Evolutionary conservation across 805 yeast species (phyloP).

Genomic region (Cyberlindnera amylophila): DNA sequence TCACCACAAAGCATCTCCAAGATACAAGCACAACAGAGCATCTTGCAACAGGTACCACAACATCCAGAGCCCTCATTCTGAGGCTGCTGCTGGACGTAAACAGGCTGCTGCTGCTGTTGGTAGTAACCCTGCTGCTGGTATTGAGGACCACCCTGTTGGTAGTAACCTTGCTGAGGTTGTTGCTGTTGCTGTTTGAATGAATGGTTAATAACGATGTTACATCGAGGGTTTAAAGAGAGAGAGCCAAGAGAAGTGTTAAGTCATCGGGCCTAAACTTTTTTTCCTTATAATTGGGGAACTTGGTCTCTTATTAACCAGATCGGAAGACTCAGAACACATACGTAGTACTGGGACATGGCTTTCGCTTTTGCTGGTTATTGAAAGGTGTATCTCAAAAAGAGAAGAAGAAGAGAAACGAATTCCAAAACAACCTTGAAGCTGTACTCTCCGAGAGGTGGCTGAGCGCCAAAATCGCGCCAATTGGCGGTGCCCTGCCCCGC

Average conservation of each 20-base stretch:
- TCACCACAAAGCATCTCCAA: conserved; percentile 20
- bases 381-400: background rate
- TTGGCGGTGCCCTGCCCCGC: background rate
- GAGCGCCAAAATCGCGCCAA: background rate
- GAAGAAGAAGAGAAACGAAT: background rate
- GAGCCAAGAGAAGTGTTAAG: background rate
- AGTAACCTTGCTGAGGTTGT: conserved; percentile 15
- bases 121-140: conserved; percentile 27
- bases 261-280: too few relatives aligned
- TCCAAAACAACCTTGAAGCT: background rate
- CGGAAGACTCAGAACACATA: too few relatives aligned
- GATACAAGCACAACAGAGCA: conserved; percentile 22
- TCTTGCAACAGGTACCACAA: conserved; percentile 25
- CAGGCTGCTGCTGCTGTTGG: conserved; percentile 28
- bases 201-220: too few relatives aligned
- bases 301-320: too few relatives aligned
- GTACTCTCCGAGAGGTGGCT: background rate
- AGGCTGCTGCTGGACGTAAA: conserved; percentile 25
- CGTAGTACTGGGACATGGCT: conserved; percentile 14
- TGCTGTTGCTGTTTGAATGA: conserved; percentile 8
- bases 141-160: conserved; percentile 20
- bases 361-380: background rate
- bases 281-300: too few relatives aligned
- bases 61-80: conserved; percentile 15
- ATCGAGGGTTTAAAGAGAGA: too few relatives aligned